These are phyloP conservation scores for Arabis alpina DNA, from an alignment of 345 rosid genomes.

Conservation along the genomic window DNA sequence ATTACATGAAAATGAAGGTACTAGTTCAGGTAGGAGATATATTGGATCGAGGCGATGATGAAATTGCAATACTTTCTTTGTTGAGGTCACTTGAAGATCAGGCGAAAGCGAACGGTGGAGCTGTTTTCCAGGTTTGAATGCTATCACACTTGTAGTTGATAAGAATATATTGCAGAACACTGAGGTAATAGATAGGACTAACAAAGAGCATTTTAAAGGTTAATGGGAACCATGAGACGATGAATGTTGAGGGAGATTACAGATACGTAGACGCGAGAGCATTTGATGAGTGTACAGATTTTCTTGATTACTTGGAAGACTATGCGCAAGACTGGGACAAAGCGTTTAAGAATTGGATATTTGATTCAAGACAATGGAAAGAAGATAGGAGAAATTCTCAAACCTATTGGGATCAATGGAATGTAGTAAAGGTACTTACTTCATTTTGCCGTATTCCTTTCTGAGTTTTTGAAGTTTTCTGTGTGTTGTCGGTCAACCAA, in stretches of 20 bases:
- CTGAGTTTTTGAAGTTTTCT: slow-evolving; percentile 2
- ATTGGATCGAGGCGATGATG: slow-evolving; percentile 89
- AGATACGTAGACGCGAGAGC: slow-evolving; percentile 78
- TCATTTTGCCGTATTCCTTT: neutral
- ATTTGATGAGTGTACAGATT: slow-evolving; percentile 77
- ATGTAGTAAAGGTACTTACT: slow-evolving; percentile 86
- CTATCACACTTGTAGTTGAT: slow-evolving; percentile 11
- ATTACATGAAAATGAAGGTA: slow-evolving; percentile 45
- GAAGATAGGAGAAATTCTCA: slow-evolving; percentile 53
- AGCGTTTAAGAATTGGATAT: slow-evolving; percentile 73
- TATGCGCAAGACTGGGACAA: slow-evolving; percentile 63
- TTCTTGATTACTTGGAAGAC: slow-evolving; percentile 68
- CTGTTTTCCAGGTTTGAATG: slow-evolving; percentile 76
- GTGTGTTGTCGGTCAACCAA: slow-evolving; percentile 15
- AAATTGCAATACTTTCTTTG: slow-evolving; percentile 82
- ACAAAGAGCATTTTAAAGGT: slow-evolving; percentile 43
- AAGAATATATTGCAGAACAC: neutral
- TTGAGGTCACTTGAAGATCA: slow-evolving; percentile 70
- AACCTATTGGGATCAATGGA: slow-evolving; percentile 74
- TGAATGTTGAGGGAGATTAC: slow-evolving; percentile 93
- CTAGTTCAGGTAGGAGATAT: slow-evolving; percentile 90
- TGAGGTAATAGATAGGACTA: neutral
- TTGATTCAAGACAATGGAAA: slow-evolving; percentile 53
- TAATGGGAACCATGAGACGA: slow-evolving; percentile 93
- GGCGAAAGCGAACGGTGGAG: slow-evolving; percentile 88